Evolutionary conservation across 1,284 basidiomycete genomes (phyloP).

Genomic region (Coniferiporia sulphurascens): DNA sequence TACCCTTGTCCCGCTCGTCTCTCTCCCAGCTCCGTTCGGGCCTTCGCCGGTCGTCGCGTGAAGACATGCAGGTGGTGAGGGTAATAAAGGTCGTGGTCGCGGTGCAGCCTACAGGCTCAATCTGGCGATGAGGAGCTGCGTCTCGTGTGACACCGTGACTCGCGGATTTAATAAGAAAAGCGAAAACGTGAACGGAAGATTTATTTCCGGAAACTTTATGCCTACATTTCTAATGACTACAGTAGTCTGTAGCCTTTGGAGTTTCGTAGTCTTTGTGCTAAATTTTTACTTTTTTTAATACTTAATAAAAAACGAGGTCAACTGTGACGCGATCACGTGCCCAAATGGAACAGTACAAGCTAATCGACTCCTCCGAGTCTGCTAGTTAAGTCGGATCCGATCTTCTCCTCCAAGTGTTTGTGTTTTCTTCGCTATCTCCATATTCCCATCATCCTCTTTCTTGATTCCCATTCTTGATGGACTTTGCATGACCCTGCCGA

Average conservation of each 20-base stretch:
- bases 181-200: too few relatives aligned
- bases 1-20: constrained; percentile 38
- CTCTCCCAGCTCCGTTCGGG: constrained; percentile 68
- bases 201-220: too few relatives aligned
- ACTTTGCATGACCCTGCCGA: not conserved
- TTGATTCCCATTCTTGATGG: not conserved
- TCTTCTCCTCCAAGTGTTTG: too few relatives aligned
- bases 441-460: not conserved
- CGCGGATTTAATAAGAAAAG: too few relatives aligned
- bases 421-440: too few relatives aligned
- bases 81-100: not conserved
- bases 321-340: not conserved
- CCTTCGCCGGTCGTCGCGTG: constrained; percentile 48
- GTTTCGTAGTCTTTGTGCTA: not conserved
- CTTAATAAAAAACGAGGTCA: not conserved
- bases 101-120: too few relatives aligned
- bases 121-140: too few relatives aligned
- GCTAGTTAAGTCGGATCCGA: too few relatives aligned
- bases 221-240: too few relatives aligned
- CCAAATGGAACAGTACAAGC: not conserved
- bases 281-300: not conserved
- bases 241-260: too few relatives aligned
- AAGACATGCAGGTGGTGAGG: constrained; percentile 36
- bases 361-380: too few relatives aligned
- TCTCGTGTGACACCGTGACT: not conserved